Evolutionary conservation across 2,329 filamentous ascomycete species (phyloP).

Genomic region (Aspergillus viridinutans): DNA sequence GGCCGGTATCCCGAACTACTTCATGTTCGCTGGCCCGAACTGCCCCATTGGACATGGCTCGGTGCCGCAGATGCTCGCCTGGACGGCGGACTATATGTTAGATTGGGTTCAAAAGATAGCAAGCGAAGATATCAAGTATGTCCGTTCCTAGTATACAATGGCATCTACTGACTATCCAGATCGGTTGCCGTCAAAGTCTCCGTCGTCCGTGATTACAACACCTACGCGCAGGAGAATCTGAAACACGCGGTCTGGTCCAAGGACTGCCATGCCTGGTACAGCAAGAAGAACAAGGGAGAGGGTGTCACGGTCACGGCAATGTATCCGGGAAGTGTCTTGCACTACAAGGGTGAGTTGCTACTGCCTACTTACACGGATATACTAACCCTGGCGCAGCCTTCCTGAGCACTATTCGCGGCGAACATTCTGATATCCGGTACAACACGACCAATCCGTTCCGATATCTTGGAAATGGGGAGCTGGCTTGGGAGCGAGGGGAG

Average conservation of each 20-base stretch:
- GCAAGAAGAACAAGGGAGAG: conserved; percentile 7
- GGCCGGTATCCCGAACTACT: conserved; percentile 25
- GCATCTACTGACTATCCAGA: background rate
- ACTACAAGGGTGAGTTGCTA: conserved; percentile 15
- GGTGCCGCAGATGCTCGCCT: conserved; percentile 12
- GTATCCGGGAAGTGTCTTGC: conserved; percentile 22
- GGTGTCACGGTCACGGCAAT: conserved; percentile 17
- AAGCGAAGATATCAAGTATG: conserved; percentile 13
- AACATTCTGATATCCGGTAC: conserved; percentile 16
- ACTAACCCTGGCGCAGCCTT: background rate
- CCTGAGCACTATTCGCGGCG: conserved; percentile 11
- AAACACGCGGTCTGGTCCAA: conserved; percentile 23
- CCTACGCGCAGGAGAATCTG: conserved; percentile 17
- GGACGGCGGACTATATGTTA: conserved; percentile 22
- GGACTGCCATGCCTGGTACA: conserved; percentile 26
- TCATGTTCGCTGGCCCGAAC: conserved; percentile 25
- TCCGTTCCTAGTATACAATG: background rate
- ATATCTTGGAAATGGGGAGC: conserved; percentile 12
- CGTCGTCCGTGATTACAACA: conserved; percentile 17
- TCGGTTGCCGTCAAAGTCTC: conserved; percentile 15
- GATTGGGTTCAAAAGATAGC: conserved; percentile 26
- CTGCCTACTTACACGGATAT: background rate
- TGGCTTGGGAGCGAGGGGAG: conserved; percentile 7
- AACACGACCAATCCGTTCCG: conserved; percentile 10
- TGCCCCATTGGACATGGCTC: conserved; percentile 20